Evolutionary conservation across 257 asterid genomes (phyloP).

Genomic region (Solanum verrucosum): DNA sequence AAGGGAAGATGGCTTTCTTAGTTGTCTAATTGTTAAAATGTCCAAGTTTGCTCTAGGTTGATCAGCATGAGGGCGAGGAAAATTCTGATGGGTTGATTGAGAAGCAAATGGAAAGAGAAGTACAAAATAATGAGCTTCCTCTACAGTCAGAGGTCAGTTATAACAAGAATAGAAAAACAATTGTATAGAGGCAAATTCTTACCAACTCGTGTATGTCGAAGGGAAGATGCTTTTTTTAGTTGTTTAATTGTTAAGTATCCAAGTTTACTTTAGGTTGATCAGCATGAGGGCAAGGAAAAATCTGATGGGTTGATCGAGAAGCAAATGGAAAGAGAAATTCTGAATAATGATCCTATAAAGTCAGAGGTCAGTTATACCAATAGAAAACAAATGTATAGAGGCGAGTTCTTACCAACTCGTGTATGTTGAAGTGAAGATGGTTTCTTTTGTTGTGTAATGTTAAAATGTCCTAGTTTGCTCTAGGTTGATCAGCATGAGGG

Average conservation of each 20-base stretch:
- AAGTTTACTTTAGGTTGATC: slow-evolving; percentile 8
- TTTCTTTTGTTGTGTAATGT: neutral
- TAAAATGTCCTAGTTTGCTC: neutral
- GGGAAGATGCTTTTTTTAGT: neutral
- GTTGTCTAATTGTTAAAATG: neutral
- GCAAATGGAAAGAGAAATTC: slow-evolving; percentile 19
- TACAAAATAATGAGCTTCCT: slow-evolving; percentile 22
- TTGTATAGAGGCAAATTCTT: neutral
- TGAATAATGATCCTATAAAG: slow-evolving; percentile 23
- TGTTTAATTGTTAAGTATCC: neutral
- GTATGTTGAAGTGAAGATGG: neutral
- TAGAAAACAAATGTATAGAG: neutral
- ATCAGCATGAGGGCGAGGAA: slow-evolving; percentile 18
- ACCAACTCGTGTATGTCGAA: neutral
- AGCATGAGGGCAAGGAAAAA: slow-evolving; percentile 16
- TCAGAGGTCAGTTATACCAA: slow-evolving; percentile 36
- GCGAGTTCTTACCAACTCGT: neutral
- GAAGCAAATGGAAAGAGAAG: slow-evolving; percentile 18
- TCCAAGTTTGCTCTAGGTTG: slow-evolving; percentile 7
- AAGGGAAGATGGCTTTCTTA: neutral
- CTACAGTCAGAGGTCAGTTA: slow-evolving; percentile 41
- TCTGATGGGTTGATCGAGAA: slow-evolving; percentile 1
- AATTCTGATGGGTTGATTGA: neutral
- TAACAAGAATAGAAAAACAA: neutral
- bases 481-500: slow-evolving; percentile 38